Evolutionary conservation across 805 yeast species (phyloP).

Genomic region (Kluyveromyces aestuarii): DNA sequence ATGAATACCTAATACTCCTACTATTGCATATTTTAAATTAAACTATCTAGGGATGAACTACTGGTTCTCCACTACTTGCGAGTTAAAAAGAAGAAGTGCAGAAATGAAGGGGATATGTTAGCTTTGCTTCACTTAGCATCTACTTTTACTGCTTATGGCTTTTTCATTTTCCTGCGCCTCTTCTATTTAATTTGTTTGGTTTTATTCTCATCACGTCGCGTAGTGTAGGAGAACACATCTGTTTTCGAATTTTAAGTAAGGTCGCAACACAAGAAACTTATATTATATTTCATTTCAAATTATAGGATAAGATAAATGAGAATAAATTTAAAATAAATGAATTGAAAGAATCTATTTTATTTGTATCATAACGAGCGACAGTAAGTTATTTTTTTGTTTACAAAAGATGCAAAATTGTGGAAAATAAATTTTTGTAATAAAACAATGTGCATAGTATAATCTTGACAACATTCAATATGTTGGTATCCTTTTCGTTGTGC

Average conservation of each 20-base stretch:
- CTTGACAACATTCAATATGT: not conserved
- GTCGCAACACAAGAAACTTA: not conserved
- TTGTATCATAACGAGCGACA: slow-evolving; percentile 5
- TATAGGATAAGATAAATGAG: slow-evolving; percentile 1
- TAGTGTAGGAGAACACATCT: not conserved
- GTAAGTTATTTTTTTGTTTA: slow-evolving; percentile 1
- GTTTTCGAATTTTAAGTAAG: not conserved
- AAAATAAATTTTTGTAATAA: not conserved
- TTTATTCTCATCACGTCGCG: not conserved
- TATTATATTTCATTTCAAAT: slow-evolving; percentile 5
- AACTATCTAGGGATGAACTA: not conserved
- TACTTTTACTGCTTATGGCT: not conserved
- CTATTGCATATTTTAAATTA: not conserved
- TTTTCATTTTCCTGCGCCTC: not conserved
- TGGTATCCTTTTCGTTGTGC: not conserved
- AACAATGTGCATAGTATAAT: not conserved
- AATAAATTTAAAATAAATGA: slow-evolving; percentile 2
- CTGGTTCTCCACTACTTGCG: not conserved
- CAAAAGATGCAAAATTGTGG: slow-evolving; percentile 1
- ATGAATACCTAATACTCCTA: not conserved
- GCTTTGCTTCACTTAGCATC: not conserved
- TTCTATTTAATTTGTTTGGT: not conserved
- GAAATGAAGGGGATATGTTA: too few relatives aligned
- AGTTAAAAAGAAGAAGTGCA: too few relatives aligned
- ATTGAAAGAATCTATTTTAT: slow-evolving; percentile 1